Percentiles rank a stretch among this genome's conserved stretches.
Conservation (phyloP, 208 protist genomes). For the Leishmania lainsoni region DNA sequence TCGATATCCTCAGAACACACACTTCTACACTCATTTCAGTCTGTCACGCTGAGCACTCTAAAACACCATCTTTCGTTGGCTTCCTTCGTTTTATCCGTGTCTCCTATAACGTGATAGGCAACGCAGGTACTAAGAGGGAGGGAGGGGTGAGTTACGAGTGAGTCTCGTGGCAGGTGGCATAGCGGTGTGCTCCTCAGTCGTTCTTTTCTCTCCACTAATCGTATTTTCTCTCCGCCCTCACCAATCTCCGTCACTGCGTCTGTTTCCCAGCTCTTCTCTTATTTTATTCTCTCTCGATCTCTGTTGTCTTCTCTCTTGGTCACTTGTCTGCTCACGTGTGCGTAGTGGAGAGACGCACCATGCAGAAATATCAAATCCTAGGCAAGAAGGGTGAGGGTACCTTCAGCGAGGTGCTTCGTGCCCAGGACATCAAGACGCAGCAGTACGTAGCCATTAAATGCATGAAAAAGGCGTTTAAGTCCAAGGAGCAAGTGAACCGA, state of each 20-base stretch:
- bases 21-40: not conserved
- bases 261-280: not conserved
- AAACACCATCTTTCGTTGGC: not conserved
- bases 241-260: too few species aligned
- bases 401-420: constrained; percentile 97
- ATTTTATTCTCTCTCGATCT: not conserved
- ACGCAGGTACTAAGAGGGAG: not conserved
- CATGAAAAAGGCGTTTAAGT: constrained; percentile 96
- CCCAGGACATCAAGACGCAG: constrained; percentile 90
- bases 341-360: constrained; percentile 10
- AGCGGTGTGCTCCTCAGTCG: not conserved
- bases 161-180: not conserved
- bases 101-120: not conserved
- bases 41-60: not conserved
- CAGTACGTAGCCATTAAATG: constrained; percentile 97
- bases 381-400: constrained; percentile 98
- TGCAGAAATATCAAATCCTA: constrained; percentile 95
- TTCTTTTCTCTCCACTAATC: not conserved
- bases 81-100: not conserved
- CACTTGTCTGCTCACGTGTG: not conserved
- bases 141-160: not conserved
- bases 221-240: not conserved
- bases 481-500: constrained; percentile 95
- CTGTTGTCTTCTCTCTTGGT: not conserved
- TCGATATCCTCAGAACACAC: not conserved